These are phyloP conservation scores for Astragalus glycyphyllos DNA, from an alignment of 306 rosid genomes.

Conservation along the genomic window DNA sequence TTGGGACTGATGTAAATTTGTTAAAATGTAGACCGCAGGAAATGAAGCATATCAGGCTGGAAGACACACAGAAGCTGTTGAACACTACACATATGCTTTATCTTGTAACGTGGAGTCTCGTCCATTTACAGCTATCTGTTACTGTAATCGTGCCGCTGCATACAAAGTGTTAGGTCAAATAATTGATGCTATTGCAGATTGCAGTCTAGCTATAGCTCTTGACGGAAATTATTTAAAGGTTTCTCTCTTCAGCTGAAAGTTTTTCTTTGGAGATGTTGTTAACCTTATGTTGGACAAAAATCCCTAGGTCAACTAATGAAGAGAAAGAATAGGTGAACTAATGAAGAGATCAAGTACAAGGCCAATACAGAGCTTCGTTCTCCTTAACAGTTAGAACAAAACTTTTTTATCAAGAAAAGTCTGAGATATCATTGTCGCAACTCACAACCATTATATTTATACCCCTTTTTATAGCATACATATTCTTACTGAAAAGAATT, in stretches of 20 bases:
- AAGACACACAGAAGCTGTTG: constrained; percentile 81
- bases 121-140: constrained; percentile 88
- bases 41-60: constrained; percentile 97
- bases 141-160: constrained; percentile 98
- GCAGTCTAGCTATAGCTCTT: constrained; percentile 95
- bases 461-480: constrained; percentile 26
- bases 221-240: constrained; percentile 92
- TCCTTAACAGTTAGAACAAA: background rate
- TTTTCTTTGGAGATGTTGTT: constrained; percentile 16
- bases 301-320: background rate
- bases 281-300: background rate
- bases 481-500: constrained; percentile 16
- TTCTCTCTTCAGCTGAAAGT: constrained; percentile 43
- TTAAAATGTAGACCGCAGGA: constrained; percentile 76
- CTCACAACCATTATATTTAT: too few species aligned
- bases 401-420: background rate
- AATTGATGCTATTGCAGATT: constrained; percentile 92
- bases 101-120: constrained; percentile 84
- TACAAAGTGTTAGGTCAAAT: constrained; percentile 90
- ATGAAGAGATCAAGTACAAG: constrained; percentile 6
- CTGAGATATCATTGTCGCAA: background rate
- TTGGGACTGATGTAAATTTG: constrained; percentile 32
- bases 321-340: constrained; percentile 32
- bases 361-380: constrained; percentile 16
- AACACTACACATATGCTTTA: constrained; percentile 80